These are phyloP conservation scores for Leishmania turanica DNA, from an alignment of 208 protist genomes.

Conservation along the genomic window DNA sequence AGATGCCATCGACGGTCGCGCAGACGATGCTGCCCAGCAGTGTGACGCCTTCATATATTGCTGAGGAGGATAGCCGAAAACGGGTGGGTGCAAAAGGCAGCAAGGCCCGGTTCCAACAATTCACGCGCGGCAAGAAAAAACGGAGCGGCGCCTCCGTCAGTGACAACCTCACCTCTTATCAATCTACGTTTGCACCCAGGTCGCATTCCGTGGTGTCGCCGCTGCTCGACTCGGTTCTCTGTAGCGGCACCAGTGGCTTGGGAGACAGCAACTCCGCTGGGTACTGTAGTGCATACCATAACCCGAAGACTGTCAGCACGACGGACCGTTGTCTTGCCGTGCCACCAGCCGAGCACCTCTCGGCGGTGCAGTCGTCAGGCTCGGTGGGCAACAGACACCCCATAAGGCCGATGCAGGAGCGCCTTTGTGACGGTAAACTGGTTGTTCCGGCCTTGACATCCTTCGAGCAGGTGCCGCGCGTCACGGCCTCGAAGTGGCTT, in stretches of 20 bases:
- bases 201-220: not conserved
- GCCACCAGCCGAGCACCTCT: not conserved
- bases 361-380: not conserved
- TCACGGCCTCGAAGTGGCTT: not conserved
- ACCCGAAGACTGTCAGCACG: not conserved
- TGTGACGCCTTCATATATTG: not conserved
- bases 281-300: not conserved
- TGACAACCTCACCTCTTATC: not conserved
- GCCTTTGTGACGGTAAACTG: not conserved
- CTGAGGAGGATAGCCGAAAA: not conserved
- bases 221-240: not conserved
- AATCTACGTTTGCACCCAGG: not conserved
- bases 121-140: not conserved
- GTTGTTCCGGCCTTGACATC: not conserved
- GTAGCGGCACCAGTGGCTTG: not conserved
- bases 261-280: not conserved
- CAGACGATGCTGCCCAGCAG: not conserved
- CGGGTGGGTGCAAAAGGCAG: too few species aligned
- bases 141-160: not conserved
- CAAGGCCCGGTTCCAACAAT: not conserved
- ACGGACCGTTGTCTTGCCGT: not conserved
- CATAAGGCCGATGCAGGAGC: not conserved
- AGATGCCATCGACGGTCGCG: constrained; percentile 2
- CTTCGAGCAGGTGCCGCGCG: not conserved
- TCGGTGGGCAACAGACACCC: not conserved